Conservation (phyloP, 176 grass and related monocot species). For the Urochloa ruziziensis region DNA sequence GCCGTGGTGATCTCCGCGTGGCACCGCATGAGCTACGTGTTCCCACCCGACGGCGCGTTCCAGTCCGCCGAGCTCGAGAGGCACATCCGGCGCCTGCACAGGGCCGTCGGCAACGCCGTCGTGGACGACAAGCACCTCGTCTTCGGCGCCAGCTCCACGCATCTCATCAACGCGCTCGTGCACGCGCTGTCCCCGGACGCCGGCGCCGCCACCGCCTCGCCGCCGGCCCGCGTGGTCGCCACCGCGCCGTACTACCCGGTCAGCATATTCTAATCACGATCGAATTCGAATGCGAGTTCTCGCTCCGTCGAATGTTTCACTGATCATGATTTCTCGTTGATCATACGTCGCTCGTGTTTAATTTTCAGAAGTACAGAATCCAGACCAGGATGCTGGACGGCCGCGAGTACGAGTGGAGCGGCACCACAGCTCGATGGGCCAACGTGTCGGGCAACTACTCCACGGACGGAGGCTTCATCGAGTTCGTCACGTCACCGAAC, state of each 20-base stretch:
- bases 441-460: conserved; percentile 30
- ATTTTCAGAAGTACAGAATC: conserved; percentile 33
- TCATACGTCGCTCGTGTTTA: too few species aligned
- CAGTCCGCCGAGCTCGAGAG: conserved; percentile 67
- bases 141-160: conserved; percentile 35
- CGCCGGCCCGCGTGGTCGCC: conserved; percentile 56
- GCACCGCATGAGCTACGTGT: conserved; percentile 63
- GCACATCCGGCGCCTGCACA: conserved; percentile 54
- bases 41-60: neutral
- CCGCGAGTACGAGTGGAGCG: conserved; percentile 48
- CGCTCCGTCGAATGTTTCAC: too few species aligned
- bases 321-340: neutral
- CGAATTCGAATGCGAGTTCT: too few species aligned
- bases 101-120: conserved; percentile 55
- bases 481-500: conserved; percentile 78
- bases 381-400: conserved; percentile 45
- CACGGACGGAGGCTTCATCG: conserved; percentile 38
- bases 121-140: conserved; percentile 57
- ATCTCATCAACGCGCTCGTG: conserved; percentile 74
- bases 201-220: neutral
- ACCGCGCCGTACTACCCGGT: conserved; percentile 50
- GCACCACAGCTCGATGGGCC: conserved; percentile 40
- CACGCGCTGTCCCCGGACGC: conserved; percentile 54
- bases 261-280: too few species aligned
- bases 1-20: conserved; percentile 70